phyloP scores from a whole-genome alignment of 2,329 filamentous ascomycete genomes.

The Metarhizium humberi region DNA sequence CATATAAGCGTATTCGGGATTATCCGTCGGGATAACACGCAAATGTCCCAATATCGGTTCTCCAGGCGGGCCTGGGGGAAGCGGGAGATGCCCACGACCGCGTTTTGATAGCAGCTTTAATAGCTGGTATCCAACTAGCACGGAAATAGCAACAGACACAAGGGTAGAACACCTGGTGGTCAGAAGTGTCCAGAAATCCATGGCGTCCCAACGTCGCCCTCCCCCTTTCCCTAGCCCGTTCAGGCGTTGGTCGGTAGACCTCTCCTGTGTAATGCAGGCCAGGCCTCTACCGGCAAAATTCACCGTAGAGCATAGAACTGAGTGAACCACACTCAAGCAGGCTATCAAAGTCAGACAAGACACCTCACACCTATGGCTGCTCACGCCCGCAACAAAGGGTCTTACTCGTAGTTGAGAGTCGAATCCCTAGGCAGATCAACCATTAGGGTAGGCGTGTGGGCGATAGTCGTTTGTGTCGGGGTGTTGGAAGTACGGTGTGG shows the following conservation, averaged over 20 bases:
- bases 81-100: constrained; percentile 10
- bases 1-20: constrained; percentile 21
- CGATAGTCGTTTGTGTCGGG: too few relatives aligned
- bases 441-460: too few relatives aligned
- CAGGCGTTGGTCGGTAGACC: neutral
- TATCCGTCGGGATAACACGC: constrained; percentile 29
- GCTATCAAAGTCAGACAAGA: too few relatives aligned
- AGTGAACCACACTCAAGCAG: too few relatives aligned
- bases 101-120: neutral
- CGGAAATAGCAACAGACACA: neutral
- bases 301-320: too few relatives aligned
- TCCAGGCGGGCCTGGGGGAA: constrained; percentile 23
- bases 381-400: too few relatives aligned
- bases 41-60: constrained; percentile 33
- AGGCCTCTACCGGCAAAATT: too few relatives aligned
- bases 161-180: neutral
- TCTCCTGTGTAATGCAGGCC: too few relatives aligned
- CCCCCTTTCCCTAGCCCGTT: neutral
- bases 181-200: neutral
- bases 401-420: too few relatives aligned
- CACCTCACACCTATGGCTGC: too few relatives aligned
- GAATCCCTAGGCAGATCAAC: too few relatives aligned
- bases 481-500: too few relatives aligned
- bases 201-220: neutral
- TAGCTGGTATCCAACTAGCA: constrained; percentile 1